phyloP scores from a whole-genome alignment of 108 stramenopile genomes.

The Fragilaria crotonensis region DNA sequence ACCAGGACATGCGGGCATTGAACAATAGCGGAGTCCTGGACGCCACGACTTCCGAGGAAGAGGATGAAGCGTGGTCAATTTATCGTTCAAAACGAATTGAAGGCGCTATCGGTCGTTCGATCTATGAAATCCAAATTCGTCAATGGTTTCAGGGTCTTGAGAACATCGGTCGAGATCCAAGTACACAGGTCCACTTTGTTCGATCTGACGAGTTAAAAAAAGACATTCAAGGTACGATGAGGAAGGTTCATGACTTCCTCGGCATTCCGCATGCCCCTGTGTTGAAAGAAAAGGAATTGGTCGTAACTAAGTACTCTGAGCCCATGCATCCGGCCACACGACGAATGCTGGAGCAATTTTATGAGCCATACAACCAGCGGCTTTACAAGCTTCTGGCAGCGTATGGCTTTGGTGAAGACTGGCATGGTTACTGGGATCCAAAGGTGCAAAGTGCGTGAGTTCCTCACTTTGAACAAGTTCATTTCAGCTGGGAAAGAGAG shows the following conservation, averaged over 20 bases:
- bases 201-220: conserved; percentile 6
- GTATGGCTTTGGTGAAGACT: conserved; percentile 4
- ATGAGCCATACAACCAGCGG: conserved; percentile 8
- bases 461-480: no score
- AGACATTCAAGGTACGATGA: not conserved
- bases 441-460: no score
- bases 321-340: conserved; percentile 4
- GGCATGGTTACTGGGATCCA: conserved; percentile 5
- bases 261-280: not conserved
- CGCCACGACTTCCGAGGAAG: not conserved
- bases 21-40: conserved; percentile 1
- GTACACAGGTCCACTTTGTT: conserved; percentile 5
- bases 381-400: conserved; percentile 1
- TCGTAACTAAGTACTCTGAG: not conserved
- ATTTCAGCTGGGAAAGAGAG: no score
- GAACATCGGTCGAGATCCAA: conserved; percentile 12
- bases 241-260: conserved; percentile 2
- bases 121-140: conserved; percentile 21
- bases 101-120: conserved; percentile 12
- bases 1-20: conserved; percentile 8
- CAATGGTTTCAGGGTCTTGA: conserved; percentile 24
- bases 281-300: not conserved
- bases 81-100: conserved; percentile 4
- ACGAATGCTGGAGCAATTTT: conserved; percentile 5
- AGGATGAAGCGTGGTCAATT: conserved; percentile 17